Evolutionary conservation across 192 early-diverging fungal genomes (phyloP), one percentile per base, ranked within the genome.

Genomic region (Lunasporangiospora selenospora): DNA sequence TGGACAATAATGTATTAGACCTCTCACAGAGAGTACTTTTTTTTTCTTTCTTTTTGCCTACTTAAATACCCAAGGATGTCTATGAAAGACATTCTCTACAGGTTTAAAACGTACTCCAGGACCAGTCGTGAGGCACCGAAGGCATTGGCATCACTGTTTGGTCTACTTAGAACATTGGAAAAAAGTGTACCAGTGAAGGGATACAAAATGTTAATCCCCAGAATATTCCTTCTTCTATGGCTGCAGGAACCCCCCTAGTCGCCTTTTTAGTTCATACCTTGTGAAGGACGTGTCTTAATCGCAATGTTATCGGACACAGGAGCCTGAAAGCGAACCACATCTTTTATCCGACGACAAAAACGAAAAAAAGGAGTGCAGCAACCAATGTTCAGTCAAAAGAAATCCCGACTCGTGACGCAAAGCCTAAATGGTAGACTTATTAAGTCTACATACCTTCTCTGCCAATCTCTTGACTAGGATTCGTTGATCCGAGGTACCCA

Each of bases 101-200:
- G 15, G 37, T 38, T 10, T 19, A 47, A 26, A 47, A 47, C 0
- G 45, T 47, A 15, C 45, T 47, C 45, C 45, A 47, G 26, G 21
- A 26, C 45, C 45, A 47, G 45, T 47, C 45, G 24, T 47, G 45
- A 4, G 45, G 45, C 1, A 47, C 45, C 23, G 45, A 47, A 5
- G 45, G 29, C 45, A 47, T 47, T 16, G 45, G 45, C 7, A 38
- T 7, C 45, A 26, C 11, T 26, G 16, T 27, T 2, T 21, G 45
- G 11, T 47, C 45, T 47, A 13, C 0, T 24, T 24, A 38, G 7
- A 15, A 38, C 9, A 38, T 13, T 12, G 5, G 13, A 3, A 27
- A 15, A 5, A 26, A 26, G 6, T 9, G 26, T 26, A 21, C 5
- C 7, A 1, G 7, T 47, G 11, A 47, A 29, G 12, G 24, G 18